These are phyloP conservation scores for Cladorrhinum sp. DNA, from an alignment of 2,329 filamentous ascomycete genomes.

Conservation along the genomic window DNA sequence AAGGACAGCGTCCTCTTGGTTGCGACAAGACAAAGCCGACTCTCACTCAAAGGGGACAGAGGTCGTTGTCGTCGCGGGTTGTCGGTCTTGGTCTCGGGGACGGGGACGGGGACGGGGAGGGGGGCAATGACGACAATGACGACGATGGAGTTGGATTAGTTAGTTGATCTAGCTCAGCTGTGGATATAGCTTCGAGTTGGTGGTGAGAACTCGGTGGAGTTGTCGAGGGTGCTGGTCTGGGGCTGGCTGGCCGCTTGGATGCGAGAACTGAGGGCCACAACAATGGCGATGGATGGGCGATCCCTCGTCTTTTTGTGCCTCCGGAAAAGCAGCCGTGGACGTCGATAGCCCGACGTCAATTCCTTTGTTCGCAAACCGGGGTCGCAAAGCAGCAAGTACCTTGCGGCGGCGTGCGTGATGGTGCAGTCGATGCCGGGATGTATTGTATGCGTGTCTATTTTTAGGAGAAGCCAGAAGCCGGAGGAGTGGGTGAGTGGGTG, in stretches of 20 bases:
- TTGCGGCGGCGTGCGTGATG: neutral
- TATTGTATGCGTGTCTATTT: neutral
- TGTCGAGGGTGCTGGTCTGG: conserved; percentile 8
- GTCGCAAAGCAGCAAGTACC: conserved; percentile 22
- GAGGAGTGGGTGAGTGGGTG: neutral
- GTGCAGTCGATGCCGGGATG: neutral
- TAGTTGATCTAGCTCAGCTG: conserved; percentile 4
- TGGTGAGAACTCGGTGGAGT: conserved; percentile 12
- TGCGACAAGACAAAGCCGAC: conserved; percentile 11
- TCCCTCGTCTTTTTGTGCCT: conserved; percentile 27
- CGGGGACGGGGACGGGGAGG: neutral
- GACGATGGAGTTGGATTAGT: neutral
- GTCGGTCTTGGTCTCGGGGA: neutral
- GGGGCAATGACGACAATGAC: neutral
- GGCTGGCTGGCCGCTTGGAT: conserved; percentile 17
- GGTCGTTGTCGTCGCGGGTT: neutral
- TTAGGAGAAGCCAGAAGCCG: neutral
- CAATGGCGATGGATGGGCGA: conserved; percentile 25
- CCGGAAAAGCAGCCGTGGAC: conserved; percentile 20
- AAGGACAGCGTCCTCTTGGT: conserved; percentile 6
- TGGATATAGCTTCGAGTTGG: conserved; percentile 9
- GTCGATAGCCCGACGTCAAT: conserved; percentile 25
- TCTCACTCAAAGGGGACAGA: conserved; percentile 1
- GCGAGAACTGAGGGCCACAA: conserved; percentile 16
- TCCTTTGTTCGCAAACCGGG: conserved; percentile 22